Evolutionary conservation across 2,329 filamentous ascomycete species (phyloP), one percentile per base, ranked within the genome.

Genomic region (Sporothrix brunneoviolacea): DNA sequence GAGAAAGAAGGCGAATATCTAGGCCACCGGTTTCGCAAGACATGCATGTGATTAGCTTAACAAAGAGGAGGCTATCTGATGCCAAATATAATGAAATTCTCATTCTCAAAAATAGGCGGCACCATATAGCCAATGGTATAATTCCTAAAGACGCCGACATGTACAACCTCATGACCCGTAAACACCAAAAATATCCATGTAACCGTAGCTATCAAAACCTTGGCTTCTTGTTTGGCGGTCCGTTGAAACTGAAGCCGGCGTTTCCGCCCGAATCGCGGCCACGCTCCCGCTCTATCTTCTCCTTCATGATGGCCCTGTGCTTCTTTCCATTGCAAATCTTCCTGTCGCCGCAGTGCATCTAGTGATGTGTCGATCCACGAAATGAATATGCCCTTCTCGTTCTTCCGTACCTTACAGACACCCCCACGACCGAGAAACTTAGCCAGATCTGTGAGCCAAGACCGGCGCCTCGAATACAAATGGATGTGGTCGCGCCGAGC

Each of bases 381-480:
- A 48, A 98, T 83, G 61, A 90, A 86, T 36, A 97, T 61, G 0
- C 88, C 93, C 65, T 95, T 91, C 6, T 82, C 81, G 36, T 83
- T 88, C 65, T 97, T 91, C 66, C 97, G 90, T 0, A 97, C 91
- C 27, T 88, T 76, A 60, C 88, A 95, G 40, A 96, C 82, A 0
- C 91, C 88, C 65, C 97, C 90, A 19, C 86, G 73, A 0, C 91
- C 91, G 1, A 98, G 70, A 61, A 88, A 73, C 63, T 95, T 95
- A 13, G 87, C 88, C 63, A 95, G 95, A 60, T 97, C 90, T 3
- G 90, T 91, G 59, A 98, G 70, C 48, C 81, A 88, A 4, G 84
- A 80, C 90, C 90, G 97, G 61, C 85, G 84, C 0, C 93, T 97
- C 8, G 89, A 76, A 67, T 96, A 96, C 86, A 97, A 90, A 64